A percentile compares a stretch with the other conserved stretches of the same genome.
Evolutionary conservation across 2,329 filamentous ascomycete species (phyloP).

Genomic region (Neopestalotiopsis clavispora): DNA sequence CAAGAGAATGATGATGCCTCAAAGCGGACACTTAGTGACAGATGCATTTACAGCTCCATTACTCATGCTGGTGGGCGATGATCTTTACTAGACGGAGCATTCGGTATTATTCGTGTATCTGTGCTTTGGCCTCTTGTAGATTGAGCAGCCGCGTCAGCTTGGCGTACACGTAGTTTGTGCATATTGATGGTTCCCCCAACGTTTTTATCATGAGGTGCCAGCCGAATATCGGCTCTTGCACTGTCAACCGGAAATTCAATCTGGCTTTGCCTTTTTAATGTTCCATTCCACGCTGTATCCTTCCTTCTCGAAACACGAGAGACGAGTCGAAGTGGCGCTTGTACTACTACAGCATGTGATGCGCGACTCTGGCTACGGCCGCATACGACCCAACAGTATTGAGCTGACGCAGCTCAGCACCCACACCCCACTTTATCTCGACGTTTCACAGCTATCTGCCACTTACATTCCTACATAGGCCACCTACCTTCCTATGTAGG

Average conservation of each 20-base stretch:
- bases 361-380: not conserved
- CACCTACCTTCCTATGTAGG: not conserved
- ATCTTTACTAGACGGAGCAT: too few species aligned
- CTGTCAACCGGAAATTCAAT: not conserved
- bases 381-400: not conserved
- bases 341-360: not conserved
- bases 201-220: not conserved
- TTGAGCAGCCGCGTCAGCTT: not conserved
- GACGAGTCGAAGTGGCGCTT: not conserved
- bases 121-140: too few species aligned
- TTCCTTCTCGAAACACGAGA: not conserved
- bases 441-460: conserved; percentile 1
- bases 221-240: not conserved
- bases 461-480: not conserved
- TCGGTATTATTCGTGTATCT: too few species aligned
- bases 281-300: not conserved
- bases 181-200: not conserved
- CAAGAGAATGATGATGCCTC: too few species aligned
- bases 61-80: too few species aligned
- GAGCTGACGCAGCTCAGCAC: conserved; percentile 1
- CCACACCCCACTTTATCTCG: not conserved
- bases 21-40: too few species aligned
- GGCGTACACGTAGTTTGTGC: not conserved
- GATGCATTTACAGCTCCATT: too few species aligned
- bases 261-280: not conserved